phyloP scores from a whole-genome alignment of 108 stramenopile genomes.

The Epipyxis sp. region DNA sequence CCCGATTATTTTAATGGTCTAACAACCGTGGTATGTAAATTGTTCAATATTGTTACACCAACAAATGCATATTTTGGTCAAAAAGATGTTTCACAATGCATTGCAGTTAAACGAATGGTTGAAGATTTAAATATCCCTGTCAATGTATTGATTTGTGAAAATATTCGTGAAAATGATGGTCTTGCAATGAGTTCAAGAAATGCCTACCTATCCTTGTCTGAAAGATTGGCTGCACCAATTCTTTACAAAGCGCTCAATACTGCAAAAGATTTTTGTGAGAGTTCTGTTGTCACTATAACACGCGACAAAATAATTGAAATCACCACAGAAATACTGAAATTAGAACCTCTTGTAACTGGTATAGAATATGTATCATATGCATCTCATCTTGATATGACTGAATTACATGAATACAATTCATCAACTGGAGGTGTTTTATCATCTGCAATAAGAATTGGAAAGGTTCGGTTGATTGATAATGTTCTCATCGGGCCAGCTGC shows the following conservation, averaged over 20 bases:
- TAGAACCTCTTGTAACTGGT: constrained; percentile 34
- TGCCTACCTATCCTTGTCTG: constrained; percentile 74
- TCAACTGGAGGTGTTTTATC: constrained; percentile 44
- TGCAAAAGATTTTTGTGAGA: not conserved
- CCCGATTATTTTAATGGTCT: constrained; percentile 94
- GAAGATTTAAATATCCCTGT: constrained; percentile 72
- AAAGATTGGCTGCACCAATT: constrained; percentile 72
- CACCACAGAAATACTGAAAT: not conserved
- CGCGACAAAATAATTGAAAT: constrained; percentile 27
- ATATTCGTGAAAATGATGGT: constrained; percentile 75
- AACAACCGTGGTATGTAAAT: constrained; percentile 92
- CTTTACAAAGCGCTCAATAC: constrained; percentile 69
- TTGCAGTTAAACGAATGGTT: constrained; percentile 73
- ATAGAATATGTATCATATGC: constrained; percentile 48
- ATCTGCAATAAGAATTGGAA: constrained; percentile 38
- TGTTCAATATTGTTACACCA: constrained; percentile 82
- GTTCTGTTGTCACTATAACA: not conserved
- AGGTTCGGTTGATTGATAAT: constrained; percentile 53
- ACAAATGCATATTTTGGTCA: constrained; percentile 91
- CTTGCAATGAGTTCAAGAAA: constrained; percentile 93
- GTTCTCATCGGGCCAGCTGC: constrained; percentile 25
- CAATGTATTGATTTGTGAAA: constrained; percentile 57
- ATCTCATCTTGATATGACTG: constrained; percentile 37
- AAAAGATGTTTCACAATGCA: constrained; percentile 94
- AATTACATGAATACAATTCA: constrained; percentile 21